Evolutionary conservation across 2,329 filamentous ascomycete species (phyloP).

Genomic region (Xylariaceae sp.): DNA sequence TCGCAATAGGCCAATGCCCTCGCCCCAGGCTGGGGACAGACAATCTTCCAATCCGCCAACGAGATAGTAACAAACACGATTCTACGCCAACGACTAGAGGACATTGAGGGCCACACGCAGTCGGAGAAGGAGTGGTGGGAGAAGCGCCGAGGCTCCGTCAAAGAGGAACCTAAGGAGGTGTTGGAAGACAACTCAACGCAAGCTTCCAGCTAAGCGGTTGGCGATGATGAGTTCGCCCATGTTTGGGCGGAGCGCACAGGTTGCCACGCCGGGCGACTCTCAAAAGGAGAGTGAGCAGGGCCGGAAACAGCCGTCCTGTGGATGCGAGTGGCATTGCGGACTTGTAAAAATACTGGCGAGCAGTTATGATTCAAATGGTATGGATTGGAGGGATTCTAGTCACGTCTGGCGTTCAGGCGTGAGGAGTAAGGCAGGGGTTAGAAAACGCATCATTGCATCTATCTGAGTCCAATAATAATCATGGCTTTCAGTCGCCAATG

Average conservation of each 20-base stretch:
- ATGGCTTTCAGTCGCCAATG: not conserved
- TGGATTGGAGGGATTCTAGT: slow-evolving; percentile 16
- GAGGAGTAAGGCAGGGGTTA: slow-evolving; percentile 7
- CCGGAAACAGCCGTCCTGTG: slow-evolving; percentile 50
- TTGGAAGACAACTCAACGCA: slow-evolving; percentile 56
- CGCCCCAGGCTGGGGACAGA: slow-evolving; percentile 81
- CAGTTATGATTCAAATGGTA: slow-evolving; percentile 13
- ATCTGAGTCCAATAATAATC: not conserved
- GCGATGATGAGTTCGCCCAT: slow-evolving; percentile 74
- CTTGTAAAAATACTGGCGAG: slow-evolving; percentile 16
- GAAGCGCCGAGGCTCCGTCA: slow-evolving; percentile 69
- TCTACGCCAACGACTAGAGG: slow-evolving; percentile 70
- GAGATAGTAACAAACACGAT: slow-evolving; percentile 85
- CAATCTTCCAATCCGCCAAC: slow-evolving; percentile 95
- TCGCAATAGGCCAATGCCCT: slow-evolving; percentile 79
- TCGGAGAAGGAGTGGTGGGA: slow-evolving; percentile 92
- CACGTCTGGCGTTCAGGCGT: slow-evolving; percentile 29
- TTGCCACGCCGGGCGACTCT: slow-evolving; percentile 30
- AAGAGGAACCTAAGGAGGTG: slow-evolving; percentile 79
- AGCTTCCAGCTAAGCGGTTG: slow-evolving; percentile 40
- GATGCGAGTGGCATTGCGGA: not conserved
- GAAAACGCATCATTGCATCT: slow-evolving; percentile 15
- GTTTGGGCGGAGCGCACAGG: slow-evolving; percentile 57
- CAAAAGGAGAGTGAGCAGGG: slow-evolving; percentile 58
- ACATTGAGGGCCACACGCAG: slow-evolving; percentile 66